Conservation (phyloP, 805 yeast genomes). For the Debaryomyces prosopidis region DNA sequence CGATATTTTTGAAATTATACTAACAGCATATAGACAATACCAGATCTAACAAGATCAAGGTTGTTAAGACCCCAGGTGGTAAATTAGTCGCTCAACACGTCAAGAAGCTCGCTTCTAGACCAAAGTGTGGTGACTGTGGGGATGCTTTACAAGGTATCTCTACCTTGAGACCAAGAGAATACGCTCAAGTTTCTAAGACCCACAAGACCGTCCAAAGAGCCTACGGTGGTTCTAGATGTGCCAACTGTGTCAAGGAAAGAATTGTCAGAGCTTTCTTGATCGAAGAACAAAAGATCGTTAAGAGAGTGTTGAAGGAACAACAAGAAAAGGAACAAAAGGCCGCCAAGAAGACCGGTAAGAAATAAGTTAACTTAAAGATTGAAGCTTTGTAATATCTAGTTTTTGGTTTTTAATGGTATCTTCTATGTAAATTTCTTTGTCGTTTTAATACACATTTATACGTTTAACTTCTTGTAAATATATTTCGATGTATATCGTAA, state of each 20-base stretch:
- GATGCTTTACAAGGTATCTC: slow-evolving; percentile 81
- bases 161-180: slow-evolving; percentile 97
- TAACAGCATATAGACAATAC: slow-evolving; percentile 81
- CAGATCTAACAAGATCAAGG: slow-evolving; percentile 99
- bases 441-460: neutral
- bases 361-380: slow-evolving; percentile 17
- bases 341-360: slow-evolving; percentile 35
- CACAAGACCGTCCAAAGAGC: slow-evolving; percentile 99
- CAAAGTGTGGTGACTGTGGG: slow-evolving; percentile 90
- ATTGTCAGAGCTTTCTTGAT: slow-evolving; percentile 98
- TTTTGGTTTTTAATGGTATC: neutral
- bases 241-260: slow-evolving; percentile 99
- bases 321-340: slow-evolving; percentile 78
- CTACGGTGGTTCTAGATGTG: slow-evolving; percentile 99
- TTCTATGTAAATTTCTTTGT: slow-evolving; percentile 1
- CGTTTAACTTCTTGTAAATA: neutral
- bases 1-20: slow-evolving; percentile 17
- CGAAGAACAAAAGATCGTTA: slow-evolving; percentile 99
- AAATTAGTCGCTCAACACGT: slow-evolving; percentile 96
- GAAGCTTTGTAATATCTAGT: neutral
- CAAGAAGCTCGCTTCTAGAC: slow-evolving; percentile 86
- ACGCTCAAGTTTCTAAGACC: slow-evolving; percentile 92
- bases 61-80: slow-evolving; percentile 99
- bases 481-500: too few relatives aligned
- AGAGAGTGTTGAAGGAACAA: slow-evolving; percentile 97